Evolutionary conservation across 1,284 basidiomycete species (phyloP), one percentile per base, ranked within the genome.

Genomic region (Heliocybe sulcata): DNA sequence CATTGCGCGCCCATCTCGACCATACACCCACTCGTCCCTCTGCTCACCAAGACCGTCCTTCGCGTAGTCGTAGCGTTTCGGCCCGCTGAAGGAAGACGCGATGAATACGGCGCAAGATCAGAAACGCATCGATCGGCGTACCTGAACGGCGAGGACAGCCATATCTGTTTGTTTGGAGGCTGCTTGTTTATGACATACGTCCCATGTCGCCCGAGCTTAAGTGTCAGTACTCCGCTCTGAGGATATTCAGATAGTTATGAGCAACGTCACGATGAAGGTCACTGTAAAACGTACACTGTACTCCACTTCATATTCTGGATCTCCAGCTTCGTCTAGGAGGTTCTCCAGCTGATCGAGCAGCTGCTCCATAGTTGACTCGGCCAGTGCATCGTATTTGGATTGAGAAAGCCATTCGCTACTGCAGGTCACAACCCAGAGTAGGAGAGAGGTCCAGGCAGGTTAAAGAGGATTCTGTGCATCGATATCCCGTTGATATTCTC

Each of bases 161-260:
- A 99, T 66, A 99, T 98, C 70, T 99, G 97, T 71, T 94, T 94
- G 68, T 98, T 98, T 3, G 97, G 96, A 9, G 96, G 96, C 71
- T 99, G 96, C 77, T 99, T 99, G 76, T 99, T 99, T 74, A 99
- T 91, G 42, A 98, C 96, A 73, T 98, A 99, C n/a, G 92, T 98
- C 19, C 95, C 95, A 58, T 89, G 77, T 8, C 81, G 75, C 33
- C 90, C 94, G 19, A 98, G 77, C 50, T 79, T 77, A 52, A 98
- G 81, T 1, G 93, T 99, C 56, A 99, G 73, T 29, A 99, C 96
- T 23, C 96, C 96, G 61, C 85, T 83, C 90, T 92, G 66, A 25
- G 25, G 8, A 22, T n/a, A 49, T 12, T 25, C 10, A 19, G 23
- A 20, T 38, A 74, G 19, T 54, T n/a, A 55, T 51, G 54, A 53